Evolutionary conservation across 768 basidiomycete species (phyloP).

Genomic region (Naematelia encephala): DNA sequence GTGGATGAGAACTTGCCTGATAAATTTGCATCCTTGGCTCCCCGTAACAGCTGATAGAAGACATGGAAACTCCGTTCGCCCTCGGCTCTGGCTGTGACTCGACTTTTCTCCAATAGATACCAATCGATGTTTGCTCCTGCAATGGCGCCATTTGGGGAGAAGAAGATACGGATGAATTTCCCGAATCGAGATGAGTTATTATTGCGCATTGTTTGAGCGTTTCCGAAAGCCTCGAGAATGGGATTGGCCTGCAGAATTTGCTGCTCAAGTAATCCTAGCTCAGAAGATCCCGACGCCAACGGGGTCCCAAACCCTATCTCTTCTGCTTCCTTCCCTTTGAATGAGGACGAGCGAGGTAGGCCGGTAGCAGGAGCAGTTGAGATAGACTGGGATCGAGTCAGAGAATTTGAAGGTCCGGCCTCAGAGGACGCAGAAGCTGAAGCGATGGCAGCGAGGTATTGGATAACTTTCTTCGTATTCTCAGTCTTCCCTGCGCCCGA

Average conservation of each 20-base stretch:
- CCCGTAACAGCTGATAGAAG: constrained; percentile 88
- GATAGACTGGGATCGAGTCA: constrained; percentile 57
- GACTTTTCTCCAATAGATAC: constrained; percentile 96
- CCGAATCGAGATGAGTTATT: constrained; percentile 96
- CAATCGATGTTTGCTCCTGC: constrained; percentile 98
- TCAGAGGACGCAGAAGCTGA: constrained; percentile 12
- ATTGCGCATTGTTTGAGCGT: constrained; percentile 95
- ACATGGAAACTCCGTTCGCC: constrained; percentile 94
- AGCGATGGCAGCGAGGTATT: constrained; percentile 96
- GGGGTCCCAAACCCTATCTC: constrained; percentile 20
- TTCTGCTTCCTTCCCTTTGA: constrained; percentile 56
- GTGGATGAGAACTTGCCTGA: constrained; percentile 57
- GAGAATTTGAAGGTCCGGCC: constrained; percentile 64
- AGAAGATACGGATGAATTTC: constrained; percentile 95
- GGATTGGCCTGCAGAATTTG: constrained; percentile 98
- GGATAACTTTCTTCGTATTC: constrained; percentile 96
- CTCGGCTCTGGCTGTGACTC: constrained; percentile 81
- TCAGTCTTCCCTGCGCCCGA: constrained; percentile 99
- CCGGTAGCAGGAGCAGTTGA: constrained; percentile 54
- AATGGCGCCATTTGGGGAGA: constrained; percentile 87
- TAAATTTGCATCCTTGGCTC: constrained; percentile 59
- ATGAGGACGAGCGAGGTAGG: constrained; percentile 65
- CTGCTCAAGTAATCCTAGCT: constrained; percentile 79
- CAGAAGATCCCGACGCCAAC: constrained; percentile 9
- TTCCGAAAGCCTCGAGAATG: constrained; percentile 94